phyloP scores from a whole-genome alignment of 345 rosid genomes.

The Melastoma malabathricum region DNA sequence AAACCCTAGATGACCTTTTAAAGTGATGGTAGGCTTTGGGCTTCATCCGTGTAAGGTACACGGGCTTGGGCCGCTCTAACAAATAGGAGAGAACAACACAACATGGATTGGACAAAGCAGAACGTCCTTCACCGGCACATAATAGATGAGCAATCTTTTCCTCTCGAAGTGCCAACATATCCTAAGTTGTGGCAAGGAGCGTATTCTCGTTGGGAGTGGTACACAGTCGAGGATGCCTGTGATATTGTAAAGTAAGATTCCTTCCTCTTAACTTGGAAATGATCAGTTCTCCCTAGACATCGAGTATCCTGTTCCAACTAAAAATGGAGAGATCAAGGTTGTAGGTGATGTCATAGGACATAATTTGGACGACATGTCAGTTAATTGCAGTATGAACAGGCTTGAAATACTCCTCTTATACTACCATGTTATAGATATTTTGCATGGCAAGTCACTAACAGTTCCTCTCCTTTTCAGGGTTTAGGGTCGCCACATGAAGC shows the following conservation, averaged over 20 bases:
- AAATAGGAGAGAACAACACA: no score
- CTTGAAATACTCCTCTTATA: no score
- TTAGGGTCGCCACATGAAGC: constrained; percentile 27
- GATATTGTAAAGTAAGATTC: constrained; percentile 66
- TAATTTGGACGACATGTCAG: no score
- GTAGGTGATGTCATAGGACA: no score
- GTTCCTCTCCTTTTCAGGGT: constrained; percentile 16
- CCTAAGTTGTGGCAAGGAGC: constrained; percentile 90
- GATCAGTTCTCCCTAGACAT: no score
- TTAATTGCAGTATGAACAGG: no score
- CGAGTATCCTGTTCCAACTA: no score
- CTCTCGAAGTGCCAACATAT: constrained; percentile 71
- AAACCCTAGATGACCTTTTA: no score
- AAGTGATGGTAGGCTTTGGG: no score
- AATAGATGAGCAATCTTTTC: constrained; percentile 83
- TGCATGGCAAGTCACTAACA: constrained; percentile 13
- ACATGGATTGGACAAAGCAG: constrained; percentile 46
- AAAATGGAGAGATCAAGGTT: no score
- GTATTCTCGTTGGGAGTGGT: constrained; percentile 79
- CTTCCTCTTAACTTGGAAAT: background rate
- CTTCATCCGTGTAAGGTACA: no score
- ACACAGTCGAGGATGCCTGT: constrained; percentile 79
- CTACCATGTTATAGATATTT: background rate
- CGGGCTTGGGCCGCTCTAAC: no score
- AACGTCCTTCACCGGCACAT: constrained; percentile 98